A percentile compares a stretch with the other conserved stretches of the same genome.
Evolutionary conservation across 805 yeast species (phyloP).

Genomic region (Sugiyamaella floridensis): DNA sequence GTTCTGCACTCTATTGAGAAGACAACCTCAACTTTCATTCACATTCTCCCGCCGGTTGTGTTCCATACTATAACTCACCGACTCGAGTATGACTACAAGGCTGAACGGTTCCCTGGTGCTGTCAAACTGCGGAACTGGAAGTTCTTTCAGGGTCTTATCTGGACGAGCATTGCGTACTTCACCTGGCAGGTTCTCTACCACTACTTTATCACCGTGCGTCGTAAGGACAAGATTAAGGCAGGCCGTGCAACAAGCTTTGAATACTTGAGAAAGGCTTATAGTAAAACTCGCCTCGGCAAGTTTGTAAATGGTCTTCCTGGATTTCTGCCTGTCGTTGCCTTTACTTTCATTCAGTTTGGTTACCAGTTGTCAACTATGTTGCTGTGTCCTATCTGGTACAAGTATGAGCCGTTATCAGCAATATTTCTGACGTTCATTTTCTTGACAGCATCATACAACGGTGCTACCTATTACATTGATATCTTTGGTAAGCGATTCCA

Average conservation of each 20-base stretch:
- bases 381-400: conserved; percentile 83
- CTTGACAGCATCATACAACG: conserved; percentile 75
- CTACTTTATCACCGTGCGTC: conserved; percentile 78
- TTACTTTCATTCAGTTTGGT: conserved; percentile 76
- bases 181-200: conserved; percentile 89
- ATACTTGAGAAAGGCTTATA: conserved; percentile 66
- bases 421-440: conserved; percentile 67
- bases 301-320: conserved; percentile 79
- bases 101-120: conserved; percentile 72
- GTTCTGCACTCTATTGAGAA: conserved; percentile 90
- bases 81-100: conserved; percentile 45
- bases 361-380: conserved; percentile 85
- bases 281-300: conserved; percentile 57
- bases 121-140: conserved; percentile 64
- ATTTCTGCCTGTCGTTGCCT: conserved; percentile 79
- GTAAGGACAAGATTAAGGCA: conserved; percentile 71
- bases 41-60: conserved; percentile 81
- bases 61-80: conserved; percentile 83
- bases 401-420: conserved; percentile 58
- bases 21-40: conserved; percentile 86
- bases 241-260: conserved; percentile 88
- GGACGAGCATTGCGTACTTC: conserved; percentile 77
- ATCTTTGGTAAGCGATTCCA: conserved; percentile 86
- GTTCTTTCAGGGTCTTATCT: conserved; percentile 57
- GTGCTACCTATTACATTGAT: conserved; percentile 91